A percentile compares a stretch with the other conserved stretches of the same genome.
phyloP scores from a whole-genome alignment of 2,329 filamentous ascomycete species.

The Sclerotinia borealis region DNA sequence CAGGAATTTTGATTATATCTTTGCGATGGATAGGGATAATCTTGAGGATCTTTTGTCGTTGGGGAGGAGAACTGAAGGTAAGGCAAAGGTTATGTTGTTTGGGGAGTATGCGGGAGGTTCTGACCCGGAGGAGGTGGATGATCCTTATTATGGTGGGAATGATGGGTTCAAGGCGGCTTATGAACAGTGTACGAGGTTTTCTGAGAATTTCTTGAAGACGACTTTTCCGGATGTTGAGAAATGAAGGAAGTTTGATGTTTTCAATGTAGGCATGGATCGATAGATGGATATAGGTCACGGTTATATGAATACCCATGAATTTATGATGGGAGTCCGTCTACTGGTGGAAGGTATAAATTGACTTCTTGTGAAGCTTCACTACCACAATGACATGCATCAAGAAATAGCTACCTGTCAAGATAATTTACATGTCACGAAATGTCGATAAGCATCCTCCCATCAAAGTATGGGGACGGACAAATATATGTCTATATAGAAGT shows the following conservation, averaged over 20 bases:
- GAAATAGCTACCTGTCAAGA: neutral
- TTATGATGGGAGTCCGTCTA: neutral
- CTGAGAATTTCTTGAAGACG: conserved; percentile 46
- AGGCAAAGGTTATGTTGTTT: conserved; percentile 71
- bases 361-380: neutral
- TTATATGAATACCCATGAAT: neutral
- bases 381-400: neutral
- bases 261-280: neutral
- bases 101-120: conserved; percentile 62
- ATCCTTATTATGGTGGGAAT: conserved; percentile 87
- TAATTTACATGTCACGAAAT: neutral
- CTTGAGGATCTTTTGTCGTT: conserved; percentile 61
- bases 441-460: neutral
- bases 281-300: neutral
- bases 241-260: conserved; percentile 10
- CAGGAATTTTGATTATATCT: conserved; percentile 80
- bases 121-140: conserved; percentile 63
- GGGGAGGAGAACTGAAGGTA: conserved; percentile 47
- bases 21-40: conserved; percentile 90
- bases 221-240: conserved; percentile 26
- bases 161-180: conserved; percentile 82
- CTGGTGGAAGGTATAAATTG: neutral
- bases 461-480: neutral
- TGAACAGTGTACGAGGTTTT: conserved; percentile 74
- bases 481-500: neutral